Evolutionary conservation across 148 eudicot genomes (phyloP).

Genomic region (Talinum fruticosum): DNA sequence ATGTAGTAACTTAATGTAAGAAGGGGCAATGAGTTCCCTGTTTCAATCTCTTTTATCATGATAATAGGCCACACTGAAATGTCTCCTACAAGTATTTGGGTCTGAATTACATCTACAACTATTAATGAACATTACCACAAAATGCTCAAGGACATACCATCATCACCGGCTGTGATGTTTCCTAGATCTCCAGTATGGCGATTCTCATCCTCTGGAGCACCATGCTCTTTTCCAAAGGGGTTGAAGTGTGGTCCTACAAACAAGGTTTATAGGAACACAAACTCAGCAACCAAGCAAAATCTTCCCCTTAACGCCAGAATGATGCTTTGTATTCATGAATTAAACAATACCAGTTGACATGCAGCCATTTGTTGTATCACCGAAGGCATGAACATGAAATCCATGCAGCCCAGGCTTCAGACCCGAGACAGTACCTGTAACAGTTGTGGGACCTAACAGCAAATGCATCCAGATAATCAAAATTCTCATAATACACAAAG

Average conservation of each 20-base stretch:
- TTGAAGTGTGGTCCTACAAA: conserved; percentile 88
- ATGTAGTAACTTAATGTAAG: too few species aligned
- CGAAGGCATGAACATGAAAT: conserved; percentile 94
- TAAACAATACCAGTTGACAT: conserved; percentile 77
- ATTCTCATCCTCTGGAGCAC: conserved; percentile 83
- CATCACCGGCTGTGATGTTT: conserved; percentile 80
- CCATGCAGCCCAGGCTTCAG: conserved; percentile 96
- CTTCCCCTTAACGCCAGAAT: not conserved
- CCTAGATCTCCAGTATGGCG: conserved; percentile 99
- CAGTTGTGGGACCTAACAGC: conserved; percentile 69
- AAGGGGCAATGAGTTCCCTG: too few species aligned
- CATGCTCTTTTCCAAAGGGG: conserved; percentile 84
- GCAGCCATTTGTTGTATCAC: conserved; percentile 98
- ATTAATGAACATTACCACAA: not conserved
- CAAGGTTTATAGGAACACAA: not conserved
- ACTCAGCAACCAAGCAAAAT: not conserved
- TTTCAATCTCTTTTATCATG: too few species aligned
- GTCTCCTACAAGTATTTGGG: too few species aligned
- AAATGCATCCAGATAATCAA: not conserved
- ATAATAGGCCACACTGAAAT: too few species aligned
- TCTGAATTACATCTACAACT: not conserved
- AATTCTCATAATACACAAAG: not conserved
- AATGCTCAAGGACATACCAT: conserved; percentile 50
- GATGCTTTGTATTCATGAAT: not conserved
- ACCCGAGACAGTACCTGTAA: conserved; percentile 72